phyloP scores from a whole-genome alignment of 2,329 filamentous ascomycete genomes.

The Fusarium decemcellulare region DNA sequence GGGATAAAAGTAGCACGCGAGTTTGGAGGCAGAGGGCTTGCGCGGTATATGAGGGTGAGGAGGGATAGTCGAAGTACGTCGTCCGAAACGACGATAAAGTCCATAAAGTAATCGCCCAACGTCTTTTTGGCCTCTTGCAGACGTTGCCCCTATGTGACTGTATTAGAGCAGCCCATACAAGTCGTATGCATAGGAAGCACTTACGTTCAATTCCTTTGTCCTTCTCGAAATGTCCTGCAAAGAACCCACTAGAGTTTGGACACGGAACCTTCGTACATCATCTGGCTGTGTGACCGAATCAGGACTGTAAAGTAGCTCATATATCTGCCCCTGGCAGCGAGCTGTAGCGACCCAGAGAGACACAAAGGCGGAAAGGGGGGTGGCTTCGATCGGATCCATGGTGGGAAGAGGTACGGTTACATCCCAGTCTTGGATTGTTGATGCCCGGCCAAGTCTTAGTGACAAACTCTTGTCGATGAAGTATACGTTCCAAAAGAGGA shows the following conservation, averaged over 20 bases:
- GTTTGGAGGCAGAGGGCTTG: constrained; percentile 48
- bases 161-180: constrained; percentile 2
- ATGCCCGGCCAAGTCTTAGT: constrained; percentile 66
- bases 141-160: constrained; percentile 26
- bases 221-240: constrained; percentile 47
- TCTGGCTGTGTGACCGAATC: constrained; percentile 55
- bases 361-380: constrained; percentile 53
- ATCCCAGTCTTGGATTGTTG: constrained; percentile 70
- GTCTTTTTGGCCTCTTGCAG: constrained; percentile 41
- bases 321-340: constrained; percentile 69
- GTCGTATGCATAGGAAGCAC: background rate
- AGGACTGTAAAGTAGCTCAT: constrained; percentile 67
- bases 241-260: constrained; percentile 49
- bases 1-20: constrained; percentile 55
- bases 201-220: constrained; percentile 33
- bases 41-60: constrained; percentile 60
- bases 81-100: constrained; percentile 55
- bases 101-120: constrained; percentile 50
- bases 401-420: constrained; percentile 58
- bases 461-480: constrained; percentile 69
- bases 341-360: constrained; percentile 65
- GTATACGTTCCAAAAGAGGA: constrained; percentile 72
- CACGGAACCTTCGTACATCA: constrained; percentile 52
- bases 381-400: constrained; percentile 50
- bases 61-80: constrained; percentile 59